Evolutionary conservation across 2,329 filamentous ascomycete species (phyloP), one percentile per base, ranked within the genome.

Genomic region (Orbilia quercus): DNA sequence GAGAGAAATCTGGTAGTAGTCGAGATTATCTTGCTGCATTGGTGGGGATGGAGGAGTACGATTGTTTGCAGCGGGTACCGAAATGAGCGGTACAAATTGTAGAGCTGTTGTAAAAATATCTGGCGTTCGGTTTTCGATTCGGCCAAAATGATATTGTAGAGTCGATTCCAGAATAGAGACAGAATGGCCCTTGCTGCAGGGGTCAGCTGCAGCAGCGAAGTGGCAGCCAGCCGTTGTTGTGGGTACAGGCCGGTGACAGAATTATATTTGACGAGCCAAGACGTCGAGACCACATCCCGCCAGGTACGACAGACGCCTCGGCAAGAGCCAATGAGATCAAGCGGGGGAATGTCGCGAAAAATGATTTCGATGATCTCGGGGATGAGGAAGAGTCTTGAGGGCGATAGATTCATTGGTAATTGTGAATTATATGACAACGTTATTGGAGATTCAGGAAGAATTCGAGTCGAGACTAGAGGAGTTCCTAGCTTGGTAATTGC

Each of bases 201-300:
- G 3, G 59, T 64, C 50, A 64, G 34, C 18, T 47, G 48, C 22
- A 55, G 18, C 22, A 47, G 48, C n/a, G 59, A 47, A 0, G 51
- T 55, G 7, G 36, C 48, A 9, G 48, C 16, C 3, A 64, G 48
- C 1, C 9, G 48, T 23, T 55, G 36, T 11, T 28, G 23, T 2
- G 59, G 48, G 18, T 47, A 11, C 11, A 54, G 38, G n/a, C 60
- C 60, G 12, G 60, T 65, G 2, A 42, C 18, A 0, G 50, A 38
- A 40, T 67, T 34, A n/a, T 67, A 67, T 51, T 51, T 58, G 1
- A 67, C 20, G 4, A 59, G 31, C 44, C 31, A 53, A 20, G 63
- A 67, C 0, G 42, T 67, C 2, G 34, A 42, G 7, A 67, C 44
- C 25, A 67, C 31, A 6, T 31, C 51, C 2, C 47, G 45, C 63